phyloP scores from a whole-genome alignment of 306 rosid genomes.

The Quercus wislizeni region DNA sequence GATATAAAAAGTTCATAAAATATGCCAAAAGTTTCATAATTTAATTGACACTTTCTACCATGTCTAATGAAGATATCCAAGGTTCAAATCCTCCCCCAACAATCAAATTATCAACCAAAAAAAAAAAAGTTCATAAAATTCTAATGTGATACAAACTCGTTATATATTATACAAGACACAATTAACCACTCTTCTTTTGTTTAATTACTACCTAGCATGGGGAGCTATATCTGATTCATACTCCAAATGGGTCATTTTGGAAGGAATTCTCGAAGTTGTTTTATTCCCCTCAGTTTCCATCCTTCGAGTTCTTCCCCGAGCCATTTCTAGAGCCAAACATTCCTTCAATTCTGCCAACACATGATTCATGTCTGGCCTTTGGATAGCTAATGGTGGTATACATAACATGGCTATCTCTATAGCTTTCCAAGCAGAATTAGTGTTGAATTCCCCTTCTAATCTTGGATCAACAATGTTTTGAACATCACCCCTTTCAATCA shows the following conservation, averaged over 20 bases:
- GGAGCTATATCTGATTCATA: background rate
- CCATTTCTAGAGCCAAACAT: conserved; percentile 21
- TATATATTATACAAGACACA: background rate
- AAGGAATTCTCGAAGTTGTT: background rate
- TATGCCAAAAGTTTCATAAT: no score
- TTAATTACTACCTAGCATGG: background rate
- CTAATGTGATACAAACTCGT: background rate
- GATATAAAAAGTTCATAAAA: no score
- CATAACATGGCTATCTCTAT: conserved; percentile 20
- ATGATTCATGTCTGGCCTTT: conserved; percentile 34
- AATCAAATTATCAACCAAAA: background rate
- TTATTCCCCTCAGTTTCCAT: background rate
- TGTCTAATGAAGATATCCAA: accelerated
- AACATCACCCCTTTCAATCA: conserved; percentile 10
- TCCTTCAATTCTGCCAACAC: conserved; percentile 22
- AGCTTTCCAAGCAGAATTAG: conserved; percentile 24
- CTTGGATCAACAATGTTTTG: conserved; percentile 13
- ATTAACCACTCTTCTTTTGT: background rate
- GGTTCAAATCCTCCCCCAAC: no score
- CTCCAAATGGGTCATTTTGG: background rate
- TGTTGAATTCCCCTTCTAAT: conserved; percentile 10
- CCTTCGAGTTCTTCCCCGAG: background rate
- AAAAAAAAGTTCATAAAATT: background rate
- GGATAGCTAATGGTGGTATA: background rate
- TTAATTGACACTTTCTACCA: accelerated